Percentiles rank a stretch among this genome's conserved stretches.
phyloP scores from a whole-genome alignment of 345 rosid species.

The Populus simonii region DNA sequence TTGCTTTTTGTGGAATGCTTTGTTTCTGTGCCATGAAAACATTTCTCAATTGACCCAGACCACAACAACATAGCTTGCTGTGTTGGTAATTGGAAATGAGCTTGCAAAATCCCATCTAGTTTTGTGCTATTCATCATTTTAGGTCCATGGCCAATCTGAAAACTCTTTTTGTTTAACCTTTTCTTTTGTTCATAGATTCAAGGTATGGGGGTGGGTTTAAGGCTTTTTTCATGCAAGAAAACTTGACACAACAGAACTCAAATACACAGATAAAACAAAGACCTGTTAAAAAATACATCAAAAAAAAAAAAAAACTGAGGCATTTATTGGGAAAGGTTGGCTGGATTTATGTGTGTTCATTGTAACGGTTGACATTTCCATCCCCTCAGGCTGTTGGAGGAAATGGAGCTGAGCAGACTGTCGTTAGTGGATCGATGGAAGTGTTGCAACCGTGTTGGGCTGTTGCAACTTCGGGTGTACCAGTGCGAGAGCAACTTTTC shows the following conservation, averaged over 20 bases:
- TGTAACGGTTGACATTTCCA: slow-evolving; percentile 1
- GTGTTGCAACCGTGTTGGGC: slow-evolving; percentile 90
- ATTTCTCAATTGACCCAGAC: not conserved
- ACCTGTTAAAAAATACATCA: not conserved
- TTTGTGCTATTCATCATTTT: not conserved
- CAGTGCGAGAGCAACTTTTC: slow-evolving; percentile 88
- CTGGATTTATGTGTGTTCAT: not conserved
- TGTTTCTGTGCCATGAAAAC: not conserved
- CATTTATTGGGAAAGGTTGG: not conserved
- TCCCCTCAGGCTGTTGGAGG: slow-evolving; percentile 86
- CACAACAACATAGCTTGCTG: not conserved
- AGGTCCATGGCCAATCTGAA: not conserved
- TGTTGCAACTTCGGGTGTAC: slow-evolving; percentile 96
- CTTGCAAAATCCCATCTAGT: not conserved
- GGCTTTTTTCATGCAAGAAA: not conserved
- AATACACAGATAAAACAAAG: not conserved
- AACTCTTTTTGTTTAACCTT: not conserved
- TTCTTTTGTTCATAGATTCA: not conserved
- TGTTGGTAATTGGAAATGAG: not conserved
- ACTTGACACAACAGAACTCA: not conserved
- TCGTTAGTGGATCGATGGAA: slow-evolving; percentile 77
- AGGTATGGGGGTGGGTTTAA: not conserved
- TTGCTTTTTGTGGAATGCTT: not conserved
- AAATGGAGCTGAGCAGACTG: slow-evolving; percentile 78
- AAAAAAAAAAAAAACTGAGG: not conserved